Conservation (phyloP, 1,284 basidiomycete genomes). For the Cystobasidium sp. region DNA sequence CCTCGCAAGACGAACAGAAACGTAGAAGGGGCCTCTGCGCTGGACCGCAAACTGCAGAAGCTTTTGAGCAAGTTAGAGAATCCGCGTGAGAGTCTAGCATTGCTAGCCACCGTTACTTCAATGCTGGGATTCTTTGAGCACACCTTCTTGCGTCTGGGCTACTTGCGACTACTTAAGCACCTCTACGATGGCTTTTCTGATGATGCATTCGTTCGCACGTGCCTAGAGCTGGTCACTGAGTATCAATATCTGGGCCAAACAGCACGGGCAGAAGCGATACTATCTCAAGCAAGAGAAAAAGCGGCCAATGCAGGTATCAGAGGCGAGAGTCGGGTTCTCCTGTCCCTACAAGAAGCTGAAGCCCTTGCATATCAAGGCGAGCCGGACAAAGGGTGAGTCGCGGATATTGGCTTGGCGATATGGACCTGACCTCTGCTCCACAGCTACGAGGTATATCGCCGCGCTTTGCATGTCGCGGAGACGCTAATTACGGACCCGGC, state of each 20-base stretch:
- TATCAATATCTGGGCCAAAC: slow-evolving; percentile 76
- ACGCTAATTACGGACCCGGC: slow-evolving; percentile 57
- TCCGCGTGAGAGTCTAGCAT: not conserved
- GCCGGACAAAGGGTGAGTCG: slow-evolving; percentile 70
- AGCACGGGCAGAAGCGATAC: slow-evolving; percentile 68
- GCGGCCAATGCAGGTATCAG: slow-evolving; percentile 54
- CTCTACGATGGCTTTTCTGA: slow-evolving; percentile 60
- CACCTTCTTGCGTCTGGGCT: slow-evolving; percentile 60
- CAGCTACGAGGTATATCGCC: slow-evolving; percentile 64
- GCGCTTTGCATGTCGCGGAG: slow-evolving; percentile 57
- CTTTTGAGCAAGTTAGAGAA: no score
- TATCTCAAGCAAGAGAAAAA: slow-evolving; percentile 64
- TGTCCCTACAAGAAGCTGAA: slow-evolving; percentile 70
- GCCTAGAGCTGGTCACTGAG: slow-evolving; percentile 73
- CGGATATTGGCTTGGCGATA: slow-evolving; percentile 37
- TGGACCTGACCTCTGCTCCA: slow-evolving; percentile 4
- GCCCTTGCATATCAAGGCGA: slow-evolving; percentile 63
- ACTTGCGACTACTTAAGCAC: slow-evolving; percentile 63
- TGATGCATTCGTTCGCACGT: slow-evolving; percentile 64
- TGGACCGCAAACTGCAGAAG: no score
- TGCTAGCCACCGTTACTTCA: slow-evolving; percentile 56
- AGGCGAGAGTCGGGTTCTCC: slow-evolving; percentile 58
- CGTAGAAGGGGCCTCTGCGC: not conserved
- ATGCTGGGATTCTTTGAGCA: slow-evolving; percentile 70
- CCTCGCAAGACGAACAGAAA: not conserved